These are phyloP conservation scores for Stephania japonica DNA, from an alignment of 164 flowering plant genomes.

Conservation along the genomic window DNA sequence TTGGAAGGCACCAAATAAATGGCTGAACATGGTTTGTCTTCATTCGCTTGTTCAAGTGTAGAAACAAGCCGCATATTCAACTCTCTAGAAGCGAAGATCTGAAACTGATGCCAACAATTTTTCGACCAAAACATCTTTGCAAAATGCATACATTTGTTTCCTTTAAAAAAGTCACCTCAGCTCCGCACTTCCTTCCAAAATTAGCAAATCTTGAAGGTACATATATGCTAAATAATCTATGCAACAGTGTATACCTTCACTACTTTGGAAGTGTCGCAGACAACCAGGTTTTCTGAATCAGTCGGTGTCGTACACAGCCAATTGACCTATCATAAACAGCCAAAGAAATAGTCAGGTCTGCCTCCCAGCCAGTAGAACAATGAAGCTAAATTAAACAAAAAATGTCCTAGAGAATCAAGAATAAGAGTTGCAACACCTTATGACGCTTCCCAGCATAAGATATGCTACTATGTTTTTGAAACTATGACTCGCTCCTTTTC, in stretches of 20 bases:
- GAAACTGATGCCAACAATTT: not conserved
- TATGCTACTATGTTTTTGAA: not conserved
- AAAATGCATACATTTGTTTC: not conserved
- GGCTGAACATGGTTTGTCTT: not conserved
- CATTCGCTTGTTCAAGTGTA: not conserved
- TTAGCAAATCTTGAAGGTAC: not conserved
- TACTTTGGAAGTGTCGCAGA: constrained; percentile 83
- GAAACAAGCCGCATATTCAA: not conserved
- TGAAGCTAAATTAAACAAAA: not conserved
- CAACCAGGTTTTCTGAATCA: constrained; percentile 83
- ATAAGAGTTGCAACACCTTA: not conserved
- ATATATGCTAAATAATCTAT: constrained; percentile 15
- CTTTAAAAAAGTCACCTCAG: not conserved
- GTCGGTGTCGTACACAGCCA: constrained; percentile 84
- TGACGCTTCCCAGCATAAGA: not conserved
- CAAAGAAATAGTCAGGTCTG: constrained; percentile 2
- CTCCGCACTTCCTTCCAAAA: not conserved
- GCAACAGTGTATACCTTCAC: constrained; percentile 67
- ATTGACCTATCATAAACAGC: constrained; percentile 56
- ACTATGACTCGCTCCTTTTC: not conserved
- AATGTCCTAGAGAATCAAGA: not conserved
- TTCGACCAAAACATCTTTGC: not conserved
- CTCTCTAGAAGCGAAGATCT: not conserved
- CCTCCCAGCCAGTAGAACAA: not conserved
- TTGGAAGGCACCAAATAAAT: too few relatives aligned